Conservation (phyloP, 352 stramenopile species). For the Globisporangium takayamanum region DNA sequence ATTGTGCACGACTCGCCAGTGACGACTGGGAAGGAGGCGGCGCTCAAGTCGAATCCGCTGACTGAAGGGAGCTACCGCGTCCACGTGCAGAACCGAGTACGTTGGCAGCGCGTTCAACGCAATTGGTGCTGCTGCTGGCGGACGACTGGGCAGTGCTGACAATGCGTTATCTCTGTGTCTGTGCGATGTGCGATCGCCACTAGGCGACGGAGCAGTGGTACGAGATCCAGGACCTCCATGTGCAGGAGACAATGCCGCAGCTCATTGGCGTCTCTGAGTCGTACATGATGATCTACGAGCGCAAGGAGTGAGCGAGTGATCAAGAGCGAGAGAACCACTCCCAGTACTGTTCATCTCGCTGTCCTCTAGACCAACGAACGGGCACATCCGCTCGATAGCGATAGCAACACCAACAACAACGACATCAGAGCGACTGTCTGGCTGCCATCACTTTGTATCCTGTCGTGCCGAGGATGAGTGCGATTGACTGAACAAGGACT, state of each 20-base stretch:
- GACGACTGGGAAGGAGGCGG: slow-evolving; percentile 88
- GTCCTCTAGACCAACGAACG: no score
- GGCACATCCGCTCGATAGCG: neutral
- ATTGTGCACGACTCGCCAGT: slow-evolving; percentile 95
- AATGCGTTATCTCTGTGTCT: neutral
- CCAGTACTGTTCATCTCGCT: no score
- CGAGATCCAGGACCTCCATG: slow-evolving; percentile 97
- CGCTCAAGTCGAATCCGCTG: slow-evolving; percentile 87
- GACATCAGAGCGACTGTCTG: no score
- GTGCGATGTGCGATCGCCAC: neutral
- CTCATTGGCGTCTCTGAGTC: slow-evolving; percentile 96
- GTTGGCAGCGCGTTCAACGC: slow-evolving; percentile 1
- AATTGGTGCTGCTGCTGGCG: neutral
- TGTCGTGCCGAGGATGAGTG: neutral
- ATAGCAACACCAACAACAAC: no score
- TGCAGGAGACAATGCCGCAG: slow-evolving; percentile 97
- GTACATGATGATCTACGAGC: slow-evolving; percentile 89
- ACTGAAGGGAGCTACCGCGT: slow-evolving; percentile 96
- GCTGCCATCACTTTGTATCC: no score
- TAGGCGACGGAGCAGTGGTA: slow-evolving; percentile 95
- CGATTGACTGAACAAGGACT: neutral
- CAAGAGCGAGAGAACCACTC: neutral
- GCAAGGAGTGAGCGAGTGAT: slow-evolving; percentile 42
- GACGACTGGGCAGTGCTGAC: neutral
- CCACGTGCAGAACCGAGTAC: slow-evolving; percentile 92